A percentile compares a stretch with the other conserved stretches of the same genome.
Evolutionary conservation across 2,329 filamentous ascomycete genomes (phyloP).

Genomic region (Penicillium griseofulvum): DNA sequence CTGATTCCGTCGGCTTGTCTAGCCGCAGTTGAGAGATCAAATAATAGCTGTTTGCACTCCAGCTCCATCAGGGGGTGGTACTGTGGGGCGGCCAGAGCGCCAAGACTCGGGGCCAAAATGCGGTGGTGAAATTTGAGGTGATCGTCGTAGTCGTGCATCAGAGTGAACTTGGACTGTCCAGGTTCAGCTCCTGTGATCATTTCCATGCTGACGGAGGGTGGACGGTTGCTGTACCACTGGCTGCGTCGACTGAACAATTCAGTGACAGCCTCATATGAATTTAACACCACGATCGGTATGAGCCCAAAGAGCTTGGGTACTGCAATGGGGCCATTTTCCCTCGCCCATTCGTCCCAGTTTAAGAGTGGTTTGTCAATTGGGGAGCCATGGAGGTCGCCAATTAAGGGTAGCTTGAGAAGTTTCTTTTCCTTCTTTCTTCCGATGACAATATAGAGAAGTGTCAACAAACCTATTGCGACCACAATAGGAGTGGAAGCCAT

Average conservation of each 20-base stretch:
- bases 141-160: slow-evolving; percentile 54
- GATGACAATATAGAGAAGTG: neutral
- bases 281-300: slow-evolving; percentile 40
- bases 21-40: slow-evolving; percentile 38
- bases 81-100: slow-evolving; percentile 45
- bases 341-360: slow-evolving; percentile 36
- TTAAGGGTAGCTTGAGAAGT: slow-evolving; percentile 27
- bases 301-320: slow-evolving; percentile 30
- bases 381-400: slow-evolving; percentile 32
- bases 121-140: slow-evolving; percentile 49
- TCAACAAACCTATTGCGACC: neutral
- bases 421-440: neutral
- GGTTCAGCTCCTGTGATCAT: slow-evolving; percentile 34
- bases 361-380: slow-evolving; percentile 28
- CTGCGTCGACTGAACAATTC: slow-evolving; percentile 45
- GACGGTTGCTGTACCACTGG: slow-evolving; percentile 41
- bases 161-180: slow-evolving; percentile 24
- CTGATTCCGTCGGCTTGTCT: slow-evolving; percentile 3
- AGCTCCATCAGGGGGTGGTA: slow-evolving; percentile 54
- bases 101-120: slow-evolving; percentile 50
- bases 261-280: slow-evolving; percentile 36
- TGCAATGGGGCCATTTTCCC: slow-evolving; percentile 36
- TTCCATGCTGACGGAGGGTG: slow-evolving; percentile 39
- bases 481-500: neutral
- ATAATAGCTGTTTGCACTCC: slow-evolving; percentile 48